These are phyloP conservation scores for Cercospora berteroae DNA, from an alignment of 2,329 filamentous ascomycete genomes.

Conservation along the genomic window DNA sequence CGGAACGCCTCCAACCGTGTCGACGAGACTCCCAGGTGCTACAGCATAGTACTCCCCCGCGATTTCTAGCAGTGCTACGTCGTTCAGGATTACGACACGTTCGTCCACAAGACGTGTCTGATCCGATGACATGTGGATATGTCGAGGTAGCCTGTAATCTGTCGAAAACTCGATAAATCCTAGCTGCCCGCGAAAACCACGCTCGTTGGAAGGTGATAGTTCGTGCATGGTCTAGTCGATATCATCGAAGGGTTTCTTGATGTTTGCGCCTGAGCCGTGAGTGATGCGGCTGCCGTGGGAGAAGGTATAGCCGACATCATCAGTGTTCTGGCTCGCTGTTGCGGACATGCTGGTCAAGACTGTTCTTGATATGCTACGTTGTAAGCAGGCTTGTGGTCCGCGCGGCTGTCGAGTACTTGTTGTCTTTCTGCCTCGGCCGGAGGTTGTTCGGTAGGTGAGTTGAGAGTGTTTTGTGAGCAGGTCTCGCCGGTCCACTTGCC, in stretches of 20 bases:
- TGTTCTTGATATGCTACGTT: neutral
- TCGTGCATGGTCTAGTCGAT: slow-evolving; percentile 27
- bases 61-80: slow-evolving; percentile 25
- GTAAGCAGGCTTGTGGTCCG: neutral
- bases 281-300: slow-evolving; percentile 26
- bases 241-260: slow-evolving; percentile 28
- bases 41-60: slow-evolving; percentile 23
- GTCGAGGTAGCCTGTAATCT: slow-evolving; percentile 25
- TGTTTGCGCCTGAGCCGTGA: slow-evolving; percentile 23
- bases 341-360: neutral
- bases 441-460: slow-evolving; percentile 1
- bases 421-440: slow-evolving; percentile 3
- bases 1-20: slow-evolving; percentile 26
- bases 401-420: neutral
- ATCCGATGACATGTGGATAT: slow-evolving; percentile 28
- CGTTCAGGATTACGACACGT: slow-evolving; percentile 26
- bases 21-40: slow-evolving; percentile 26
- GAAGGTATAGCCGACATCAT: slow-evolving; percentile 13
- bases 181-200: slow-evolving; percentile 23
- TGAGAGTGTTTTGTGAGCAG: neutral
- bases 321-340: neutral
- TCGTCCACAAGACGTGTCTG: slow-evolving; percentile 23
- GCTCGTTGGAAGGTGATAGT: slow-evolving; percentile 22
- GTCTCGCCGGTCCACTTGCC: slow-evolving; percentile 4
- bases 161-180: slow-evolving; percentile 27